Base-by-base conservation (phyloP, 306 rosid genomes). In the Casuarina equisetifolia region DNA sequence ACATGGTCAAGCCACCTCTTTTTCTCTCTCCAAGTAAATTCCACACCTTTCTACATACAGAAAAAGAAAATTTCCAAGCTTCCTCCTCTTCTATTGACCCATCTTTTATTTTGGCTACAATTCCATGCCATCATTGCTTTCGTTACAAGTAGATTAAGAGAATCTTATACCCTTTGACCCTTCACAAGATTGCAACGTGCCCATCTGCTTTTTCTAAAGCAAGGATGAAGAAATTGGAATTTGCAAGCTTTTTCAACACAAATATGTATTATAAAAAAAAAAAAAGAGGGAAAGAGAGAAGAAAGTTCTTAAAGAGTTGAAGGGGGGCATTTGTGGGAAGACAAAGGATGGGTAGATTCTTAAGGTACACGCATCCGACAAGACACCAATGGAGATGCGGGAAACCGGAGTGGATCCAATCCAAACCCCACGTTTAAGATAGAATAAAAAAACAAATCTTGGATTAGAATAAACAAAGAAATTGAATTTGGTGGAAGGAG, bases 311-410 rank as follows among this genome's bases (percentile, higher is more conserved):
- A 25, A n/a, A n/a, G 32, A 25, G 36, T 40, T 45, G 38, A 54
- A 57, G 52, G 46, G 46, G 76, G 76, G 74, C 35, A 73, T 70
- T 11, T 43, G 4, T 42, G 71, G 15, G 44, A 74, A 68, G 3
- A 17, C 17, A 59, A 57, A 7, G 53, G 46, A 43, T 46, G 44
- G 36, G 1, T 46, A 82, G 89, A 87, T 87, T 91, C 92, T 86
- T 83, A 79, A 82, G 78, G 79, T 62, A 79, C 67, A 89, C 81
- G 93, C 87, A 87, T 84, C 90, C 90, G 91, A 87, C 93, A 91
- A 82, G 80, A 75, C 51, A 9, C 86, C 78, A 89, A 79, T 81
- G 88, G 88, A 78, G 88, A 87, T 86, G 89, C 89, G 88, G 80
- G 82, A 87, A 84, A 77, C 59, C 50, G 74, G 87, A 82, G 90